Base-by-base conservation (phyloP, 495 filamentous ascomycete species). In the Penicillium bialowiezense region DNA sequence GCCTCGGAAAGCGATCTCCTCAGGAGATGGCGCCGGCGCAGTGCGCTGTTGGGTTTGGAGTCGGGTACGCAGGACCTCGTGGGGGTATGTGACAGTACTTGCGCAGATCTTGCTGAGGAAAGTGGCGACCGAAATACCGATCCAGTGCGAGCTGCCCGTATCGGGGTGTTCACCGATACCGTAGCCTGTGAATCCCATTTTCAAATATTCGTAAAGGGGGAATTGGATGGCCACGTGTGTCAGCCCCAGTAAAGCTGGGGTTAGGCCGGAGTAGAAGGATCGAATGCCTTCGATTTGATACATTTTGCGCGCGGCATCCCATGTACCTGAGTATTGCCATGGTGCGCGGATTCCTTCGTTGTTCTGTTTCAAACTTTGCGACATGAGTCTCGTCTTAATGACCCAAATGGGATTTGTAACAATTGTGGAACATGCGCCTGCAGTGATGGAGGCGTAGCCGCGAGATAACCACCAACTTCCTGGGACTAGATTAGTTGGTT, bases 361-460 rank as follows among this genome's bases (percentile, higher is more conserved):
- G 32, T 73, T 70, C 10, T 75, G 65, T 37, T 61, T 71, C 26
- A 71, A 60, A 46, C 75, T 81, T 59, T 97, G 92, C 3, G 95
- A 93, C 92, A 97, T 97, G 32, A 99, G 78, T 51, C 93, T 80
- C 26, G 93, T 99, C 65, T 99, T 99, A 70, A 99, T 95, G 21
- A 99, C 95, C 93, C 93, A 99, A 49, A 99, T 99, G 0, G 93
- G 93, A 68, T 99, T 99, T n/a, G 93, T 99, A 46, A 80, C 88
- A 52, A 97, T 80, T 3, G 95, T 97, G 45, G 90, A 95, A 64
- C 88, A 96, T 45, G 85, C 89, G 14, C 93, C 93, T 26, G 90
- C 93, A 31, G 88, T 82, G 51, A 99, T 79, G 18, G 95, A 93
- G 20, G 95, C 91, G 69, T 80, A 78, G 14, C 82, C 74, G 56